Evolutionary conservation across 2,329 filamentous ascomycete species (phyloP), one percentile per base, ranked within the genome.

Genomic region (Fusarium tuaranense): DNA sequence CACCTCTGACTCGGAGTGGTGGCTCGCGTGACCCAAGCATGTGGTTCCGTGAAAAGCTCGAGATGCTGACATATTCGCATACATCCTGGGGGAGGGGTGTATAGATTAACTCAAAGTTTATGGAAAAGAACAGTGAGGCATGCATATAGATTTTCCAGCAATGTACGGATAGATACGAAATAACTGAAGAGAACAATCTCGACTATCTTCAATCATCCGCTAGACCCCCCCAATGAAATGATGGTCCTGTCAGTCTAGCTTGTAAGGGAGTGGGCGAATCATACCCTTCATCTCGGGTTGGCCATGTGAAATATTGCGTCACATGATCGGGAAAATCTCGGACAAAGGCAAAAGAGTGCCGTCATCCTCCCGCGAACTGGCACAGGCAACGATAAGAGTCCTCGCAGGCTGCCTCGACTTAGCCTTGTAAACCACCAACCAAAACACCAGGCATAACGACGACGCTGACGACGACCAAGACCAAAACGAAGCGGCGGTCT

Each of bases 261-360:
- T 53, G 25, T n/a, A 53, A 53, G 25, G 30, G 32, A 10, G 34
- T 12, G 36, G 44, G 41, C 61, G 55, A 68, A 73, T 65, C 64
- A 57, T n/a, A 44, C 14, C 46, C 44, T 63, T 39, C 16, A 13
- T 44, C 41, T n/a, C 41, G 36, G 38, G 46, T 55, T 60, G 66
- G 51, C 77, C 71, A 73, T 78, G 73, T 78, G 76, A 73, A 55
- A 72, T 69, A 73, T 71, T 73, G 70, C 75, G 71, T 82, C 81
- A 82, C 80, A 80, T 81, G 81, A 81, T 69, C 57, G 69, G 80
- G 79, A 76, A 68, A 81, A 75, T 69, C 39, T 60, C 81, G 78
- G 76, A 60, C 78, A 80, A 81, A 46, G 32, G n/a, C 20, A 46
- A 60, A 64, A 64, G 69, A 59, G 78, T 80, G 78, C 81, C 80